Evolutionary conservation across 2,329 filamentous ascomycete genomes (phyloP).

Genomic region (Fusarium stilboides): DNA sequence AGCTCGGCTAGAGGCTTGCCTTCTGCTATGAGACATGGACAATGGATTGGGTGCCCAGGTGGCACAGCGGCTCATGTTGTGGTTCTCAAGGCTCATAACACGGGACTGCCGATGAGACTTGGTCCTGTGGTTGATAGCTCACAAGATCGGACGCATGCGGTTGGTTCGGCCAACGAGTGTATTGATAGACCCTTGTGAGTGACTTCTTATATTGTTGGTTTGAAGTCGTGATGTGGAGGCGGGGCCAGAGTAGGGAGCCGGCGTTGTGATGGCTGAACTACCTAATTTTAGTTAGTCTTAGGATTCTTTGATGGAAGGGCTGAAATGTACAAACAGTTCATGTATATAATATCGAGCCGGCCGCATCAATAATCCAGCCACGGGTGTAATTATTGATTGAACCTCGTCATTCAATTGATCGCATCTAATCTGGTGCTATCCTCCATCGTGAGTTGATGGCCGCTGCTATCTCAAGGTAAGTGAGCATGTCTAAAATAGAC

Average conservation of each 20-base stretch:
- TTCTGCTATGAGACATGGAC: conserved; percentile 31
- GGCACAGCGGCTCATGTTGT: conserved; percentile 39
- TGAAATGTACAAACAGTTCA: conserved; percentile 26
- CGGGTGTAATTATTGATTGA: conserved; percentile 8
- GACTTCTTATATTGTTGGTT: conserved; percentile 13
- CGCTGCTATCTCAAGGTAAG: not conserved
- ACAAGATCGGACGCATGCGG: conserved; percentile 12
- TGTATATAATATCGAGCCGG: conserved; percentile 31
- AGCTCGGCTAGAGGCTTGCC: conserved; percentile 41
- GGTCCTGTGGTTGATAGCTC: conserved; percentile 13
- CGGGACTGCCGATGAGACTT: conserved; percentile 16
- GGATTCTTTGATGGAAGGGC: conserved; percentile 2
- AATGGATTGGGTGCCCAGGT: conserved; percentile 39
- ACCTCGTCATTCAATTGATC: conserved; percentile 11
- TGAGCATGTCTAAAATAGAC: no score
- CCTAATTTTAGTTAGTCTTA: conserved; percentile 43
- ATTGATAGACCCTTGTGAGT: not conserved
- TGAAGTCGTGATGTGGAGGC: conserved; percentile 13
- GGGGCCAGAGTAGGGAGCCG: conserved; percentile 25
- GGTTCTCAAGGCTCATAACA: conserved; percentile 32
- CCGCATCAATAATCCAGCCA: conserved; percentile 28
- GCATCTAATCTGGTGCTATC: not conserved
- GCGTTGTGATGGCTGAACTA: conserved; percentile 37
- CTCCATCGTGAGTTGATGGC: not conserved
- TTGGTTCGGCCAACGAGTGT: conserved; percentile 8